These are phyloP conservation scores for Claviceps capensis DNA, from an alignment of 2,329 filamentous ascomycete genomes.

Conservation along the genomic window DNA sequence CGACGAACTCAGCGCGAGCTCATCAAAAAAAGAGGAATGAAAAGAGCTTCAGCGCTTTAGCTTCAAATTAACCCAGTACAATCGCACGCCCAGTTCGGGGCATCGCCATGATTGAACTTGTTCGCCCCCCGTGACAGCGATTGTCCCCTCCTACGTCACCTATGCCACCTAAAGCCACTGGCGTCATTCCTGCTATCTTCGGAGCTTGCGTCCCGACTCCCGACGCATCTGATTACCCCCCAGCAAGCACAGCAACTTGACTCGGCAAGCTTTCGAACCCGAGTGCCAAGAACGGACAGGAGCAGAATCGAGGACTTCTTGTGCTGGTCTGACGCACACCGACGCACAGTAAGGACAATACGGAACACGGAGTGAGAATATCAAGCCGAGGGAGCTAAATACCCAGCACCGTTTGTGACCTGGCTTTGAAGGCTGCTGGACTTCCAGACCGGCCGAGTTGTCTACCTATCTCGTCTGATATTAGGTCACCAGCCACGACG, in stretches of 20 bases:
- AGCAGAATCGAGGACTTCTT: background rate
- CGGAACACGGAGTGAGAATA: no score
- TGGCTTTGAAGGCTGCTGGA: no score
- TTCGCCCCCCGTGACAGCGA: background rate
- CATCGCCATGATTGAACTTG: background rate
- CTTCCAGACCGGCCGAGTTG: no score
- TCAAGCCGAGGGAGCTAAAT: no score
- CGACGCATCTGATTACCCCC: background rate
- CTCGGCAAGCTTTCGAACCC: background rate
- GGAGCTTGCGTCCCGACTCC: background rate
- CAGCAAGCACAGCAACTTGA: background rate
- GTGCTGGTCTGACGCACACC: no score
- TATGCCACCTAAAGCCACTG: background rate
- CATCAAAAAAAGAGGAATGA: background rate
- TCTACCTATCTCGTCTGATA: no score
- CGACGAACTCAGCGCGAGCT: background rate
- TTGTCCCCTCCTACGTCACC: background rate
- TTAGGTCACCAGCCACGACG: background rate
- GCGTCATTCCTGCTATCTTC: background rate
- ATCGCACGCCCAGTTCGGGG: background rate
- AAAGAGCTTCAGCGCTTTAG: background rate
- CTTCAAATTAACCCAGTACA: background rate
- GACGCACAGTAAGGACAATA: no score
- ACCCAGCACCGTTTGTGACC: no score
- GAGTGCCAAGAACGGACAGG: background rate